phyloP scores from a whole-genome alignment of 352 stramenopile species.

The Aphanomyces astaci region DNA sequence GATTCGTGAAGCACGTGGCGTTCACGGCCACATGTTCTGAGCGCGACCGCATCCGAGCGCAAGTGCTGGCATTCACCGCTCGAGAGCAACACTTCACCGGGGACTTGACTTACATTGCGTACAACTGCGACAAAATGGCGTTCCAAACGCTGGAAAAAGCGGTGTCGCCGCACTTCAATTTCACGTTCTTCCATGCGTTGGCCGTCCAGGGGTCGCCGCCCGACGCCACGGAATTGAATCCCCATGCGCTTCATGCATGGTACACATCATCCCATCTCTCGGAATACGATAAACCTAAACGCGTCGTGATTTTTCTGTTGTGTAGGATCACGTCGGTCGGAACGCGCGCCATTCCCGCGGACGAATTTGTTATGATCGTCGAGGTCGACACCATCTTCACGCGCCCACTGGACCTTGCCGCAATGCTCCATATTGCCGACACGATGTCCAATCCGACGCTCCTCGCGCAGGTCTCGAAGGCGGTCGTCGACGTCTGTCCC shows the following conservation, averaged over 20 bases:
- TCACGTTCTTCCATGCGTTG: slow-evolving; percentile 14
- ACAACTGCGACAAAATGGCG: slow-evolving; percentile 38
- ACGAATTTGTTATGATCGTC: slow-evolving; percentile 71
- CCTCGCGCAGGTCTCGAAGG: slow-evolving; percentile 46
- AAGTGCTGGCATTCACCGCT: slow-evolving; percentile 65
- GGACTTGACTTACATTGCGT: slow-evolving; percentile 63
- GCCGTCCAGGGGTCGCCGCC: slow-evolving; percentile 9
- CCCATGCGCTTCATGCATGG: slow-evolving; percentile 13
- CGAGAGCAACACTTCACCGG: slow-evolving; percentile 42
- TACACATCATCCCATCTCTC: background rate
- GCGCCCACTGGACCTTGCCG: slow-evolving; percentile 67
- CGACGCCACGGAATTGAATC: slow-evolving; percentile 13
- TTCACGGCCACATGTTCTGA: slow-evolving; percentile 69
- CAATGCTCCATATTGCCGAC: slow-evolving; percentile 54
- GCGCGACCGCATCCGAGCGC: slow-evolving; percentile 51
- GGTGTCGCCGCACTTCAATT: background rate
- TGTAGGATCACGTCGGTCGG: background rate
- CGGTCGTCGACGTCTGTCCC: background rate
- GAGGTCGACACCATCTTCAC: slow-evolving; percentile 78
- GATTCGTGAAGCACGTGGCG: slow-evolving; percentile 28
- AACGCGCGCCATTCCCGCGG: background rate
- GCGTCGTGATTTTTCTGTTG: slow-evolving; percentile 1
- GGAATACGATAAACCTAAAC: no score
- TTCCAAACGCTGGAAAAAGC: background rate
- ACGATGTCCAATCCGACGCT: slow-evolving; percentile 40